Evolutionary conservation across 2,329 filamentous ascomycete genomes (phyloP).

Genomic region (Mollisia scopiformis): DNA sequence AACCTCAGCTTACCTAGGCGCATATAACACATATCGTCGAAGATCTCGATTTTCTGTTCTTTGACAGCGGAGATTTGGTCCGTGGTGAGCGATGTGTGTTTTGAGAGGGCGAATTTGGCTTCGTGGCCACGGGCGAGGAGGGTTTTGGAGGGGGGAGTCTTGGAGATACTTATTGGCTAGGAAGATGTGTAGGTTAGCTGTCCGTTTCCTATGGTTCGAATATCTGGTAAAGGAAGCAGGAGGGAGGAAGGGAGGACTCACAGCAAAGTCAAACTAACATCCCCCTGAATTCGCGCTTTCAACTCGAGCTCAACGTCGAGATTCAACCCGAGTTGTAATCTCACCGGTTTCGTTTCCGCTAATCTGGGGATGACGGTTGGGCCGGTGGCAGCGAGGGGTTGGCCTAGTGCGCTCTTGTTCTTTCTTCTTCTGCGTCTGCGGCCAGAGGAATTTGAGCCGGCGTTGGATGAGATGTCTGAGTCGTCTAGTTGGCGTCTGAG

Average conservation of each 20-base stretch:
- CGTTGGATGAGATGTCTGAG: conserved; percentile 20
- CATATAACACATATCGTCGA: conserved; percentile 17
- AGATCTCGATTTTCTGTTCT: conserved; percentile 13
- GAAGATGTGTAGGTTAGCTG: conserved; percentile 4
- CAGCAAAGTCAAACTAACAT: conserved; percentile 19
- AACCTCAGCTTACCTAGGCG: conserved; percentile 12
- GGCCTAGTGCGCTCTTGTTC: background rate
- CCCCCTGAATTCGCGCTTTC: conserved; percentile 20
- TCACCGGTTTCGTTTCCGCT: conserved; percentile 13
- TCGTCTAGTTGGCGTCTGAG: conserved; percentile 12
- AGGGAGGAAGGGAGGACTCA: conserved; percentile 3
- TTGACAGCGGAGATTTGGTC: too few relatives aligned
- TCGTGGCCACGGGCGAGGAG: background rate
- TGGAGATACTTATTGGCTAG: conserved; percentile 21
- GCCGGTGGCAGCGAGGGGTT: background rate
- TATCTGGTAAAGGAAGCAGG: background rate
- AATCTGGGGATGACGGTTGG: background rate
- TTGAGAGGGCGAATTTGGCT: too few relatives aligned
- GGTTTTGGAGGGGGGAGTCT: background rate
- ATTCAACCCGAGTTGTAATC: conserved; percentile 20
- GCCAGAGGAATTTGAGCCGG: conserved; percentile 9
- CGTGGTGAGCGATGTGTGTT: too few relatives aligned
- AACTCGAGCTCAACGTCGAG: conserved; percentile 21
- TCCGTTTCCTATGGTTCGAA: background rate
- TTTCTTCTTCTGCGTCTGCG: conserved; percentile 5